Conservation (phyloP, 2,329 filamentous ascomycete species). For the Aciculosporium take region DNA sequence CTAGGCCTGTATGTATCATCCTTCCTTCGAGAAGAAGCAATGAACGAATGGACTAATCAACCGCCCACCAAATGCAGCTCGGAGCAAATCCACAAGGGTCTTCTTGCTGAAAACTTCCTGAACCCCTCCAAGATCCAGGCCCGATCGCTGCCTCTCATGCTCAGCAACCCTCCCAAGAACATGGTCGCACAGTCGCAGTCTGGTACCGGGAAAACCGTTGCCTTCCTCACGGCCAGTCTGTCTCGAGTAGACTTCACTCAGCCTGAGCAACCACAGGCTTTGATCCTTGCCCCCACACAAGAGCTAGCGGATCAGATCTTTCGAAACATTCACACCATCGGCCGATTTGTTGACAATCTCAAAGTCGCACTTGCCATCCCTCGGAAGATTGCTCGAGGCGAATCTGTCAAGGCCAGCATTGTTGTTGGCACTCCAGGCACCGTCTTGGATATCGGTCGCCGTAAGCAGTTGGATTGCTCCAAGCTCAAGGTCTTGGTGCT, state of each 20-base stretch:
- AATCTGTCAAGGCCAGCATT: conserved; percentile 59
- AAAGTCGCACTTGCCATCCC: conserved; percentile 73
- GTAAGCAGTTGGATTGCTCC: conserved; percentile 56
- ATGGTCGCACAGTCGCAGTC: conserved; percentile 99
- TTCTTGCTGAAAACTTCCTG: conserved; percentile 71
- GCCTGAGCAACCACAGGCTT: conserved; percentile 61
- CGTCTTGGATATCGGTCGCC: conserved; percentile 72
- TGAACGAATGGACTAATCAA: neutral
- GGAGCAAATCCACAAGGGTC: conserved; percentile 55
- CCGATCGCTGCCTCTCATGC: conserved; percentile 77
- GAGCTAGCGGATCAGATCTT: conserved; percentile 93
- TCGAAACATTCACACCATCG: conserved; percentile 70
- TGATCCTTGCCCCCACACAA: conserved; percentile 82
- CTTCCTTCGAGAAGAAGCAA: neutral
- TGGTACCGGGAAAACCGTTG: conserved; percentile 93
- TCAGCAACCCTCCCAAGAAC: conserved; percentile 75
- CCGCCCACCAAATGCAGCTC: conserved; percentile 13
- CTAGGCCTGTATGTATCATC: conserved; percentile 6
- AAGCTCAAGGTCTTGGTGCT: conserved; percentile 73
- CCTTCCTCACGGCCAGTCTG: conserved; percentile 85
- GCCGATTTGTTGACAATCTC: conserved; percentile 65
- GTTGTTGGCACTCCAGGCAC: conserved; percentile 92
- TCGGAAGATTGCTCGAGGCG: conserved; percentile 53
- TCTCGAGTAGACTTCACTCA: conserved; percentile 65
- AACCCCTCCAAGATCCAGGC: conserved; percentile 98